Evolutionary conservation across 306 rosid genomes (phyloP).

Genomic region (Quercus wislizeni): DNA sequence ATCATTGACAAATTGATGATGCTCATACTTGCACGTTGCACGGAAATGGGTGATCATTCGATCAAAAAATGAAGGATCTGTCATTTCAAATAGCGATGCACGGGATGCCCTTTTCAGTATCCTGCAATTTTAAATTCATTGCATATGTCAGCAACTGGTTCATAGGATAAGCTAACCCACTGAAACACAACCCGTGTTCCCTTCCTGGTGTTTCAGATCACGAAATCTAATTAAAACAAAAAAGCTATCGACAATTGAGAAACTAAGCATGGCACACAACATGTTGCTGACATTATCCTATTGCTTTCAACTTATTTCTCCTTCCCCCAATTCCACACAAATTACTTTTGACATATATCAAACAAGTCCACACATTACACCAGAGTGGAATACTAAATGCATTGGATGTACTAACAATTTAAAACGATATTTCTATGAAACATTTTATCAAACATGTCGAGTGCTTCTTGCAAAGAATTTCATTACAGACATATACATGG

Average conservation of each 20-base stretch:
- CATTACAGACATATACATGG: too few species aligned
- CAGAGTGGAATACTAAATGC: neutral
- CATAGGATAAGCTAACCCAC: neutral
- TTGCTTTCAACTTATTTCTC: too few species aligned
- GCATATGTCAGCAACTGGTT: neutral
- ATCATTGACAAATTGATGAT: slow-evolving; percentile 2
- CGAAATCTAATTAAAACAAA: neutral
- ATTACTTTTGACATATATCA: neutral
- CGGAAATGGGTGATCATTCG: slow-evolving; percentile 65
- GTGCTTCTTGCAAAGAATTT: neutral
- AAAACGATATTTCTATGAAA: neutral
- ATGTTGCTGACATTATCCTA: too few species aligned
- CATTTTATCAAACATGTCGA: slow-evolving; percentile 13
- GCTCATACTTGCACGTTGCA: slow-evolving; percentile 72
- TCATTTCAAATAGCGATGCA: slow-evolving; percentile 35
- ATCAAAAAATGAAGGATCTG: slow-evolving; percentile 53
- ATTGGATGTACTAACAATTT: neutral
- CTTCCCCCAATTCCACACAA: neutral
- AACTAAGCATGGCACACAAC: neutral
- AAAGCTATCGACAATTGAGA: neutral
- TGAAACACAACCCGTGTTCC: neutral
- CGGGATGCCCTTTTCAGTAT: neutral
- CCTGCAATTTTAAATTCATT: slow-evolving; percentile 10
- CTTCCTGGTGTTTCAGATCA: neutral
- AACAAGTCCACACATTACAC: neutral